Base-by-base conservation (phyloP, 192 early-diverging fungal genomes). In the Haplosporangium gracile region DNA sequence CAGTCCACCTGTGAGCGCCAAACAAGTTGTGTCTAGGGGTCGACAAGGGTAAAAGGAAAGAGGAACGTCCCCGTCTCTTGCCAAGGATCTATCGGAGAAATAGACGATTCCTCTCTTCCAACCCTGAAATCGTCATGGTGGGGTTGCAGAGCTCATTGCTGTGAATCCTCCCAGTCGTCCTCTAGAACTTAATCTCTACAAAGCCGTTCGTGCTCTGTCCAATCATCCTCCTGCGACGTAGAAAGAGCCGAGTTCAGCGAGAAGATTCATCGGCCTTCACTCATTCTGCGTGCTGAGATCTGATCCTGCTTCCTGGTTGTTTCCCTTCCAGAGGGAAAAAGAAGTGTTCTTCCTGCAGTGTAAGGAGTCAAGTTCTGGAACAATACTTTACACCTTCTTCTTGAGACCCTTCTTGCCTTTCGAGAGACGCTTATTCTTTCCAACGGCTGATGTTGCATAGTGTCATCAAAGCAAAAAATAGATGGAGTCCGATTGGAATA, bases 401-500 rank as follows among this genome's bases (percentile, higher is more conserved):
- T 98, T 98, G 86, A 97, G 92, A 85, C 97, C 97, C 96, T 98
- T 98, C 93, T 98, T 98, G 88, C 97, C 97, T 93, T 98, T 98
- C 88, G 96, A 97, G 83, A 98, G 93, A 91, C 97, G 96, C 95
- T 96, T 96, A 90, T 96, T 96, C 93, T 96, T 96, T 89, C 95
- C 95, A 88, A 96, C 93, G 85, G 95, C 94, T 91, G 91, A 89
- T 63, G 65, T 87, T 71, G 4, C 24, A 40, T 38, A 55, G n/a
- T 51, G 36, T 39, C 29, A 36, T 39, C 53, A 43, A 47, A 15
- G 8, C 39, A 45, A 45, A 45, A 2, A 45, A 29, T 65, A 1
- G 32, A 13, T 69, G 60, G 20, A 51, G 39, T 38, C 69, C 69
- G 38, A 70, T 45, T 18, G 38, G 26, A 32, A 39, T 39, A 53